These are phyloP conservation scores for Hygrocybe punicea DNA, from an alignment of 768 basidiomycete genomes.

Conservation along the genomic window DNA sequence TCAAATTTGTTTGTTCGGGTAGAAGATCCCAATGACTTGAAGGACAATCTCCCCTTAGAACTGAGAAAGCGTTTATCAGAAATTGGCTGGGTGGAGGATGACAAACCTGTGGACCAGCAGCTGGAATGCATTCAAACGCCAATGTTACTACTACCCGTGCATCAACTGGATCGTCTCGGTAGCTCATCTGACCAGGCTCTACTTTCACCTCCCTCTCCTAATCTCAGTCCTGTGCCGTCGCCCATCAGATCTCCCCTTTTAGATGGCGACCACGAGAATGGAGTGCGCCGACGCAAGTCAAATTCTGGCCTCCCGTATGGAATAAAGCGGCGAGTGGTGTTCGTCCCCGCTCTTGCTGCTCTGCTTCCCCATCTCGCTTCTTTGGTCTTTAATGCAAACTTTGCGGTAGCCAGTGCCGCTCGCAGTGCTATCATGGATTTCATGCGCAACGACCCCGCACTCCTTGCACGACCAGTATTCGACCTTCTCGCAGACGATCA, in stretches of 20 bases:
- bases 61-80: constrained; percentile 63
- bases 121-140: constrained; percentile 61
- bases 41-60: constrained; percentile 58
- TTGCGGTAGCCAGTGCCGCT: constrained; percentile 54
- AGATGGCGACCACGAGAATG: constrained; percentile 27
- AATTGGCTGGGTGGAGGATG: constrained; percentile 71
- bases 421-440: constrained; percentile 56
- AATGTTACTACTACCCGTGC: constrained; percentile 58
- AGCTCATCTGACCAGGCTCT: constrained; percentile 24
- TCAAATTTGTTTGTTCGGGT: constrained; percentile 54
- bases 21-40: constrained; percentile 49
- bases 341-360: constrained; percentile 57
- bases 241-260: constrained; percentile 24
- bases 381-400: constrained; percentile 52
- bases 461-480: constrained; percentile 61
- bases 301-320: constrained; percentile 47
- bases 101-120: constrained; percentile 51
- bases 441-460: constrained; percentile 70
- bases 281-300: constrained; percentile 55
- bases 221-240: constrained; percentile 31
- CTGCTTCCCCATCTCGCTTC: constrained; percentile 54
- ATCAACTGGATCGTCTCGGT: constrained; percentile 54
- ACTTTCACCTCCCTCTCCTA: constrained; percentile 29
- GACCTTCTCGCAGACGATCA: constrained; percentile 55
- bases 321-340: constrained; percentile 60